Evolutionary conservation across 2,329 filamentous ascomycete genomes (phyloP).

Genomic region (Penicillium italicum): DNA sequence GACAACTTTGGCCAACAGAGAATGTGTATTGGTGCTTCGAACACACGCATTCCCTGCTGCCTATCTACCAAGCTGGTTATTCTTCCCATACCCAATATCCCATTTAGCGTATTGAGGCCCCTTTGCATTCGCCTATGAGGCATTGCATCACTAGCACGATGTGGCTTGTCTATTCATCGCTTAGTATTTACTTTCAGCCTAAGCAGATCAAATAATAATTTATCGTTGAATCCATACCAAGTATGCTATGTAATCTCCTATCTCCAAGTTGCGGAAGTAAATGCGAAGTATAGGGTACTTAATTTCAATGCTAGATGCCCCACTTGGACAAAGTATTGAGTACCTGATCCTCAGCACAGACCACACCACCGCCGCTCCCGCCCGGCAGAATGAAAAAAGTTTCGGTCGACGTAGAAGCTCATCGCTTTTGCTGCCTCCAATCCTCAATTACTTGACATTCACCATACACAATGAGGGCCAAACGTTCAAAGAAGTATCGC

Average conservation of each 20-base stretch:
- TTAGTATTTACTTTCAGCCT: not conserved
- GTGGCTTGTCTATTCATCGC: not conserved
- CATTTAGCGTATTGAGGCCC: not conserved
- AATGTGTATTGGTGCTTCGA: not conserved
- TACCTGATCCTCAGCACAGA: conserved; percentile 20
- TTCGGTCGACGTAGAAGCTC: conserved; percentile 20
- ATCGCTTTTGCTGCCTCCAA: conserved; percentile 7
- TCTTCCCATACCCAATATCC: not conserved
- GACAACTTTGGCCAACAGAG: not conserved
- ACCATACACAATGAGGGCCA: conserved; percentile 58
- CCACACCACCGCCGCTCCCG: conserved; percentile 26
- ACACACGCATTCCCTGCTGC: not conserved
- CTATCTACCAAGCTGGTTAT: not conserved
- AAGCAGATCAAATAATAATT: not conserved
- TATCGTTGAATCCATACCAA: not conserved
- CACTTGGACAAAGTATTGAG: not conserved
- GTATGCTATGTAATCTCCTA: not conserved
- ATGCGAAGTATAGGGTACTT: not conserved
- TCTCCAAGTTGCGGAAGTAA: not conserved
- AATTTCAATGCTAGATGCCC: not conserved
- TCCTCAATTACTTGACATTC: conserved; percentile 5
- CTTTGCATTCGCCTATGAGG: not conserved
- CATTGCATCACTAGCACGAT: not conserved
- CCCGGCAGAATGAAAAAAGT: conserved; percentile 40
- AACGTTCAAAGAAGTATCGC: conserved; percentile 69